Evolutionary conservation across 1,284 basidiomycete species (phyloP).

Genomic region (Gomphus sp.): DNA sequence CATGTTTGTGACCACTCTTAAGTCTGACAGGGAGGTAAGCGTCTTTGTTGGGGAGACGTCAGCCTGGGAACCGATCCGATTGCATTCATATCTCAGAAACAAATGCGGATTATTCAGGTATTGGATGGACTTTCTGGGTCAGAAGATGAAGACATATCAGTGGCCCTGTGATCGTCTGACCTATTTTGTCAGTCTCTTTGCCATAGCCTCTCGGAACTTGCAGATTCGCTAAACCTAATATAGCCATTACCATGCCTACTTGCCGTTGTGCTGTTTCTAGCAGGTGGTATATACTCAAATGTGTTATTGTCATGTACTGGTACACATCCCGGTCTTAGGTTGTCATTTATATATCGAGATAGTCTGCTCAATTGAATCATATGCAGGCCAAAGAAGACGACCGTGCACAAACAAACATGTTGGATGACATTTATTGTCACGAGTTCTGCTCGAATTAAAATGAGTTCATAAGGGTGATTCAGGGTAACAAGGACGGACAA

Average conservation of each 20-base stretch:
- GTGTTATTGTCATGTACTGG: background rate
- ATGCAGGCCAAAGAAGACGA: background rate
- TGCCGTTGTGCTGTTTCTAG: background rate
- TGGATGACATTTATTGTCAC: background rate
- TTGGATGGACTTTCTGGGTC: conserved; percentile 22
- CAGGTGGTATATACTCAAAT: background rate
- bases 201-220: background rate
- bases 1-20: conserved; percentile 50
- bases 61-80: conserved; percentile 4
- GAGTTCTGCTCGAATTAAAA: background rate
- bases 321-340: background rate
- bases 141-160: conserved; percentile 1
- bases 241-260: background rate
- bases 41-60: conserved; percentile 11
- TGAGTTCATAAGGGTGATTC: background rate
- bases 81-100: conserved; percentile 25
- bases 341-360: background rate
- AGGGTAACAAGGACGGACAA: background rate
- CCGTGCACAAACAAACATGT: background rate
- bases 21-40: conserved; percentile 45
- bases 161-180: background rate
- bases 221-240: background rate
- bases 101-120: conserved; percentile 29
- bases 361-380: background rate
- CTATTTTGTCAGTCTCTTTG: background rate